Evolutionary conservation across 2,329 filamentous ascomycete genomes (phyloP).

Genomic region (Cercospora sp.): DNA sequence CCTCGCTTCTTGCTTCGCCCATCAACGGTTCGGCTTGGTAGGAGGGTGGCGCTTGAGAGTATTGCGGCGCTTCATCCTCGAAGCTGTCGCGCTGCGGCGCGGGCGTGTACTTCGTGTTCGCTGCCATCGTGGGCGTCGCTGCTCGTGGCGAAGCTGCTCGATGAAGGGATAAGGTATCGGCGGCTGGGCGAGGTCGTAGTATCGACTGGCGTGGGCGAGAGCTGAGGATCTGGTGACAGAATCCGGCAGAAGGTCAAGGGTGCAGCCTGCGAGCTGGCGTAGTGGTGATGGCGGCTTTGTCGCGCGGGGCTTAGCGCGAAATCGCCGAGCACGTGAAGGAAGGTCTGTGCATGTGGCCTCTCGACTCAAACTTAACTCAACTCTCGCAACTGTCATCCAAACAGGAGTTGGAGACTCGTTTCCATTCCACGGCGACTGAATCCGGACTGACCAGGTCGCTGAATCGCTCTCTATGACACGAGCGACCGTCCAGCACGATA

Average conservation of each 20-base stretch:
- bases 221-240: conserved; percentile 18
- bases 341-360: neutral
- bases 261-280: conserved; percentile 2
- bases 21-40: conserved; percentile 66
- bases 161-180: neutral
- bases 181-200: neutral
- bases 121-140: conserved; percentile 58
- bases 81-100: conserved; percentile 86
- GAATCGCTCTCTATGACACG: neutral
- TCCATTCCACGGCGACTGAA: neutral
- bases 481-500: neutral
- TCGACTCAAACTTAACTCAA: neutral
- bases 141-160: neutral
- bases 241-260: conserved; percentile 13
- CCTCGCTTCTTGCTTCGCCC: conserved; percentile 69
- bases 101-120: conserved; percentile 77
- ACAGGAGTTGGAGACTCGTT: neutral
- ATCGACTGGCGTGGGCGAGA: neutral
- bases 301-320: conserved; percentile 7
- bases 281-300: conserved; percentile 1
- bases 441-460: neutral
- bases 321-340: conserved; percentile 1
- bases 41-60: conserved; percentile 77
- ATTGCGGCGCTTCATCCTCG: conserved; percentile 68
- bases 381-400: neutral